Percentiles rank a stretch among this genome's conserved stretches.
Conservation (phyloP, 208 protist genomes). For the Acanthamoeba lenticulata region DNA sequence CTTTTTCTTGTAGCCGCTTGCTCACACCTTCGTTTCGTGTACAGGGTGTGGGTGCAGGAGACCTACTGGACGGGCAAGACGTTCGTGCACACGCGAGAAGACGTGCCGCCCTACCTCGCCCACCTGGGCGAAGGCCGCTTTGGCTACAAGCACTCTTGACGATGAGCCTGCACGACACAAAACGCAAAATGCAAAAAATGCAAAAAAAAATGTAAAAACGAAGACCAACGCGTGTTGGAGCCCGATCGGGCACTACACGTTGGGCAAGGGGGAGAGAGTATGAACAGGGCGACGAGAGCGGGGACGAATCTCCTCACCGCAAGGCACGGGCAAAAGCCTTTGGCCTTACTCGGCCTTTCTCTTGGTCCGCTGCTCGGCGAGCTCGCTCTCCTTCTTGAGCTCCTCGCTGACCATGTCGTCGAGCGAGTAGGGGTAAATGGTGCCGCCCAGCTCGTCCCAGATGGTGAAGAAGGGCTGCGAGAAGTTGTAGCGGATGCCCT, state of each 20-base stretch:
- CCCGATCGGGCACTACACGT: no score
- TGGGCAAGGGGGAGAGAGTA: no score
- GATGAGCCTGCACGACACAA: no score
- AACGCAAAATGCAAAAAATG: no score
- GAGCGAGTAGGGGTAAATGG: conserved; percentile 1
- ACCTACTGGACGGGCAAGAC: conserved; percentile 57
- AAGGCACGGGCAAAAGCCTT: not conserved
- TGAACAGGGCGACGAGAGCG: no score
- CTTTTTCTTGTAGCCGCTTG: not conserved
- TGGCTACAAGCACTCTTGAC: conserved; percentile 6
- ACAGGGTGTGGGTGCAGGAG: not conserved
- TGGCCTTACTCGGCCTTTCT: not conserved
- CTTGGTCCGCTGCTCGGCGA: not conserved
- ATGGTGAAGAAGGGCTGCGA: conserved; percentile 68
- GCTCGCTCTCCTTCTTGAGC: not conserved
- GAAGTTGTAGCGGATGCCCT: conserved; percentile 65
- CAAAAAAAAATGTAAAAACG: no score
- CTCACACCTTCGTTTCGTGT: not conserved
- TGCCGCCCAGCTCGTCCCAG: conserved; percentile 65
- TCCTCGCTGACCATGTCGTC: conserved; percentile 31
- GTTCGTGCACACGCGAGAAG: not conserved
- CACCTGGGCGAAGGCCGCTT: conserved; percentile 23
- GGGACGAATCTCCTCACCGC: no score
- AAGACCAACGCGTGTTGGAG: no score
- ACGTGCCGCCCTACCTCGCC: conserved; percentile 44